These are phyloP conservation scores for Puya raimondii DNA, from an alignment of 176 grass and related monocot genomes.

Conservation along the genomic window DNA sequence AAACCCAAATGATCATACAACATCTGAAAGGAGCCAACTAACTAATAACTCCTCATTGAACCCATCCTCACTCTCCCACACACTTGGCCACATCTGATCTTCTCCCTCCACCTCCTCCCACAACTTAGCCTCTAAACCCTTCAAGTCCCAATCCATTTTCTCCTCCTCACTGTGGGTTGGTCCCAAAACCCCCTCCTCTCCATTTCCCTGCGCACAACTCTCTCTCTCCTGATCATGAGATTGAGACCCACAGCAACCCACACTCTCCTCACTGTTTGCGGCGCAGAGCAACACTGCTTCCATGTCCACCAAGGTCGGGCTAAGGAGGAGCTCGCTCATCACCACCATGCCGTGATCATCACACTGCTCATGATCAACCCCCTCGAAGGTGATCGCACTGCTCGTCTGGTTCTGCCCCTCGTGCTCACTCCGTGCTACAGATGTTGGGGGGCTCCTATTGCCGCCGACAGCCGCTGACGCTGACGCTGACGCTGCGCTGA, in stretches of 20 bases:
- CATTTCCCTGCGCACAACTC: neutral
- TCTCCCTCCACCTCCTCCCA: constrained; percentile 19
- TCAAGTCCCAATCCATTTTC: constrained; percentile 58
- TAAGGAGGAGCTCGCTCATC: constrained; percentile 8
- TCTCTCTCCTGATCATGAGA: constrained; percentile 4
- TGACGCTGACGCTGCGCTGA: neutral
- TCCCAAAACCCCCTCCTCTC: neutral
- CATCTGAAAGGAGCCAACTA: constrained; percentile 58
- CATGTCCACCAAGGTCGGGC: constrained; percentile 21
- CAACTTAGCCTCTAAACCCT: constrained; percentile 38
- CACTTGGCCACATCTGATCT: neutral
- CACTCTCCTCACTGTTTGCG: neutral
- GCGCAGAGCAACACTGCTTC: constrained; percentile 26
- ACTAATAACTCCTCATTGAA: constrained; percentile 42
- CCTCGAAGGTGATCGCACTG: neutral
- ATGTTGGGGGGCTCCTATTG: constrained; percentile 7
- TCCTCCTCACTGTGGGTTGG: constrained; percentile 12
- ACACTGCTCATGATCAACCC: neutral
- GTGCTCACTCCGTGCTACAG: constrained; percentile 26
- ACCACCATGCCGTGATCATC: constrained; percentile 14
- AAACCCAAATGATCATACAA: constrained; percentile 2
- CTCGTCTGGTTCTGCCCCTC: constrained; percentile 26
- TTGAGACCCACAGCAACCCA: neutral
- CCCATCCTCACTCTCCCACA: neutral
- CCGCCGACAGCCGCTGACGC: neutral